Evolutionary conservation across 257 asterid genomes (phyloP), one percentile per base, ranked within the genome.

Genomic region (Capsicum rhomboideum): DNA sequence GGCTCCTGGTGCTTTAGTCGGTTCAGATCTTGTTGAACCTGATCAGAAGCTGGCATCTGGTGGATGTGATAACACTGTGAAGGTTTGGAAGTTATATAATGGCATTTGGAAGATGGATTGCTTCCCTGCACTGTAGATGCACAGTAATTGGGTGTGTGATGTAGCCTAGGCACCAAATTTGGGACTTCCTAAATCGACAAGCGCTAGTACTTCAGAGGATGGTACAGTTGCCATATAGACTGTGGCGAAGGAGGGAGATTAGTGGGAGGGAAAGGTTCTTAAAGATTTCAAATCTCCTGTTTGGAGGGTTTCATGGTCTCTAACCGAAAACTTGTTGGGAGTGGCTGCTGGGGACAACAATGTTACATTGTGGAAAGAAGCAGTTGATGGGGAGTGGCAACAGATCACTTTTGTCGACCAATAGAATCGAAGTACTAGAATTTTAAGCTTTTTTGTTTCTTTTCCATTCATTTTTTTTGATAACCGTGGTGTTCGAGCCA

Each of bases 271-370:
- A 4, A 82, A 86, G 50, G 84, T 86, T 44, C 75, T 82, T 79
- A 82, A 82, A 44, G 86, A 86, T 71, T 86, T 86, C 7, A 63
- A 59, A 63, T 53, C 84, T 31, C 86, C 88, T 28, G 88, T 86
- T 23, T 86, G 88, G 86, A 86, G 86, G 80, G 86, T 86, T 37
- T 78, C 88, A 11, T 86, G 88, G 88, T 86, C 88, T 46, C 64
- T 86, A 37, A 86, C 88, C 1, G 88, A 84, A 49, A 86, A 86
- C 84, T 42, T 86, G 83, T 72, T 86, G 55, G 86, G 86, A n/a
- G 88, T 86, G 34, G 88, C 88, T 7, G 83, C 83, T 44, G 88
- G 88, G 10, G 74, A 86, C 52, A 75, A 86, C 80, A 21, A 64
- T 29, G 84, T 78, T 11, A 86, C 88, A 50, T 28, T 86, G 26